A percentile compares a stretch with the other conserved stretches of the same genome.
These are phyloP conservation scores for Penicillium macrosclerotiorum DNA, from an alignment of 495 filamentous ascomycete species.

Conservation along the genomic window DNA sequence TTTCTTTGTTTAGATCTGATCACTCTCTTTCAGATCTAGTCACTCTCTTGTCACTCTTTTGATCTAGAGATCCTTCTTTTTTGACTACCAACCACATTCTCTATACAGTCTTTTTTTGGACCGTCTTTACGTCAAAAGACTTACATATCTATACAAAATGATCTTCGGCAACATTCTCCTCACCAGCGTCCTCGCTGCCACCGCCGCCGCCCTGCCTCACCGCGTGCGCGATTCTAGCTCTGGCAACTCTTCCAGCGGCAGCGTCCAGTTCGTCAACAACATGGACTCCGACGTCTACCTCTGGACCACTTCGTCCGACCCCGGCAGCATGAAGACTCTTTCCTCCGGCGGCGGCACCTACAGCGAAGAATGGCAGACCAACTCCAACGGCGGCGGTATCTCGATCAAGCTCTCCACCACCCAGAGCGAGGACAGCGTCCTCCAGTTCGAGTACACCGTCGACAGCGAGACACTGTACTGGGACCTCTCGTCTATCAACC, in stretches of 20 bases:
- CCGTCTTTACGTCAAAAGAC: slow-evolving; percentile 2
- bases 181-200: slow-evolving; percentile 22
- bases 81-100: neutral
- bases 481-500: slow-evolving; percentile 37
- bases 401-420: slow-evolving; percentile 47
- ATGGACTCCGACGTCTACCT: slow-evolving; percentile 38
- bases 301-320: slow-evolving; percentile 39
- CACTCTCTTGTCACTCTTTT: slow-evolving; percentile 14
- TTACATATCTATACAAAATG: slow-evolving; percentile 12
- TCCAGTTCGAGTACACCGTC: slow-evolving; percentile 37
- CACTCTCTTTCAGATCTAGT: slow-evolving; percentile 15
- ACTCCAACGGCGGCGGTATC: slow-evolving; percentile 44
- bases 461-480: slow-evolving; percentile 24
- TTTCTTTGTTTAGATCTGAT: slow-evolving; percentile 10
- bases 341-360: slow-evolving; percentile 34
- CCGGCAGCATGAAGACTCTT: slow-evolving; percentile 40
- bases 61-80: slow-evolving; percentile 2
- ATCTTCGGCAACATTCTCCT: slow-evolving; percentile 23
- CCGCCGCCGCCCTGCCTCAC: slow-evolving; percentile 20
- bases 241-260: too few species aligned
- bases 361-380: slow-evolving; percentile 34
- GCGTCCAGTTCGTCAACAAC: slow-evolving; percentile 37
- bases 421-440: slow-evolving; percentile 31
- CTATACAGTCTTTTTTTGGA: slow-evolving; percentile 2
- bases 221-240: slow-evolving; percentile 8